phyloP scores from a whole-genome alignment of 257 asterid genomes.

The Datura wrightii region DNA sequence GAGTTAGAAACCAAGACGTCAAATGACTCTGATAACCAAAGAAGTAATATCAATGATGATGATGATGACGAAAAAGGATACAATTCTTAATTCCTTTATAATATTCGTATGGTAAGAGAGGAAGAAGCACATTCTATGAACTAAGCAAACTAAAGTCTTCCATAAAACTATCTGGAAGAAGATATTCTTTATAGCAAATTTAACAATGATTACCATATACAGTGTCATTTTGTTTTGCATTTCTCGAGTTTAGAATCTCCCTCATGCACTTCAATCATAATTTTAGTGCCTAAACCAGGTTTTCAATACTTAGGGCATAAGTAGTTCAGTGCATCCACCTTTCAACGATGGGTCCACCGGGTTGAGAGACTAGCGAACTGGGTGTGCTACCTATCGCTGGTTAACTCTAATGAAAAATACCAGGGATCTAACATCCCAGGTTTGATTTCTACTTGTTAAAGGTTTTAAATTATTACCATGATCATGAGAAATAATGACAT shows the following conservation, averaged over 20 bases:
- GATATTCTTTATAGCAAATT: not conserved
- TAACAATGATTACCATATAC: not conserved
- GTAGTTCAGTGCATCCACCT: not conserved
- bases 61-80: not conserved
- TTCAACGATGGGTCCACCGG: no score
- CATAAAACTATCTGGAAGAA: not conserved
- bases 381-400: no score
- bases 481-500: no score
- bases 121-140: slow-evolving; percentile 16
- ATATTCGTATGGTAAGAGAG: not conserved
- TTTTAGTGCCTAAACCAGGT: not conserved
- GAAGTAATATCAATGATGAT: not conserved
- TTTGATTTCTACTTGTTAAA: no score
- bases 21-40: not conserved
- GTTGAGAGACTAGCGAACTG: no score
- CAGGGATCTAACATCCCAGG: no score
- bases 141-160: not conserved
- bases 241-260: not conserved
- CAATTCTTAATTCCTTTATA: not conserved
- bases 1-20: slow-evolving; percentile 5
- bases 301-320: not conserved
- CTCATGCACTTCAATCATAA: not conserved
- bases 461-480: no score
- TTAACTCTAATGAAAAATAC: no score
- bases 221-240: not conserved